These are phyloP conservation scores for Brassica napus DNA, from an alignment of 345 rosid genomes.

Conservation along the genomic window DNA sequence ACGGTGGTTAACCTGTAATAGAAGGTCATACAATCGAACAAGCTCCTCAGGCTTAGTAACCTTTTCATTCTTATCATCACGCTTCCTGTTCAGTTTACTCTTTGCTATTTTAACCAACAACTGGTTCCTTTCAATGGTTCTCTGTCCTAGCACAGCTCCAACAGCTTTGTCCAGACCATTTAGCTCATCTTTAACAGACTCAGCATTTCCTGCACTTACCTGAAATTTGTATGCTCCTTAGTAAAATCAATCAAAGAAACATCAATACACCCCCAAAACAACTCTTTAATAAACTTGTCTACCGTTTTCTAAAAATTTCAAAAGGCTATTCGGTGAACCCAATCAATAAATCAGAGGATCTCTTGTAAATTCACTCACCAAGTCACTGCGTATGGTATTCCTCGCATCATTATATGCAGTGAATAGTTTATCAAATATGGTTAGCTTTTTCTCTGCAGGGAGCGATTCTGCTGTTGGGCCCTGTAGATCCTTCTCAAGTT, in stretches of 20 bases:
- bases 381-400: constrained; percentile 86
- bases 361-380: constrained; percentile 53
- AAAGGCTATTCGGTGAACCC: constrained; percentile 10
- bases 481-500: constrained; percentile 91
- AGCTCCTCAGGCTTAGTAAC: constrained; percentile 95
- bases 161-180: constrained; percentile 99
- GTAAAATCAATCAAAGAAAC: constrained; percentile 30
- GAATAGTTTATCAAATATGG: constrained; percentile 80
- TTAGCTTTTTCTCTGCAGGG: constrained; percentile 79
- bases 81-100: constrained; percentile 75
- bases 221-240: constrained; percentile 35
- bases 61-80: constrained; percentile 89
- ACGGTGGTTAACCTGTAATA: constrained; percentile 65
- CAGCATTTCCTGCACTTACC: constrained; percentile 94
- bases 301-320: constrained; percentile 3
- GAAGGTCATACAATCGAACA: constrained; percentile 90
- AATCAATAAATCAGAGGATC: background rate
- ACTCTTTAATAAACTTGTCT: constrained; percentile 3
- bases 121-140: constrained; percentile 92
- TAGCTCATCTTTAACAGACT: constrained; percentile 84
- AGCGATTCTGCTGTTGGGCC: constrained; percentile 71
- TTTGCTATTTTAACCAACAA: constrained; percentile 84
- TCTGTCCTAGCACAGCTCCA: constrained; percentile 82
- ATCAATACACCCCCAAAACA: constrained; percentile 21
- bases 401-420: constrained; percentile 93